A percentile compares a stretch with the other conserved stretches of the same genome.
These are phyloP conservation scores for Diaporthe nobilis DNA, from an alignment of 2,329 filamentous ascomycete genomes.

Conservation along the genomic window DNA sequence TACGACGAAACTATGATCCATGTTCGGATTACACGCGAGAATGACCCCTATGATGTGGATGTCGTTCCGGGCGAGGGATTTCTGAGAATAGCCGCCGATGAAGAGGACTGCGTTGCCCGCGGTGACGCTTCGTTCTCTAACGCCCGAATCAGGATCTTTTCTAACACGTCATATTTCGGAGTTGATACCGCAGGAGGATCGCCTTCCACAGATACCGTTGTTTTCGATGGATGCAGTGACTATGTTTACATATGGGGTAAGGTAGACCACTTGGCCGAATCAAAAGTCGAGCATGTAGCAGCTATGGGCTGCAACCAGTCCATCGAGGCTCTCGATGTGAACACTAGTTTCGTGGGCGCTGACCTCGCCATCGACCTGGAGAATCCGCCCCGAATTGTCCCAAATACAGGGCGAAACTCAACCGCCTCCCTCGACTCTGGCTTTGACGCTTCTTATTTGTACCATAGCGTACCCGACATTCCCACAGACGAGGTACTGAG, in stretches of 20 bases:
- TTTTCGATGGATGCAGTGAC: constrained; percentile 42
- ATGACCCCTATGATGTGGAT: not conserved
- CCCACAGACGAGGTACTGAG: not conserved
- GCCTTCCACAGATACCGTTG: no score
- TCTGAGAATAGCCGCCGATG: no score
- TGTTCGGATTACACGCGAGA: no score
- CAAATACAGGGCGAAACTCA: not conserved
- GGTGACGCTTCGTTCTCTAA: no score
- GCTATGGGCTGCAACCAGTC: constrained; percentile 6
- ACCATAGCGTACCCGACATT: not conserved
- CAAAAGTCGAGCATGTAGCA: not conserved
- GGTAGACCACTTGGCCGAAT: constrained; percentile 41
- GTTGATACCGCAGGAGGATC: no score
- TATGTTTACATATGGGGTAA: constrained; percentile 55
- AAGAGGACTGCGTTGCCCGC: no score
- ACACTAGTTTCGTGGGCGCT: not conserved
- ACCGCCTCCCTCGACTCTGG: not conserved
- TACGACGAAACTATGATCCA: not conserved
- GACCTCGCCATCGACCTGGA: not conserved
- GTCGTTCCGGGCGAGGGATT: no score
- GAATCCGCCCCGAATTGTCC: not conserved
- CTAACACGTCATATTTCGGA: no score
- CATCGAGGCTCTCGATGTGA: not conserved
- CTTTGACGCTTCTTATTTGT: no score
- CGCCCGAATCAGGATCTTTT: no score